Evolutionary conservation across 73 alveolate genomes (phyloP).

Genomic region (Symbiodinium natans): DNA sequence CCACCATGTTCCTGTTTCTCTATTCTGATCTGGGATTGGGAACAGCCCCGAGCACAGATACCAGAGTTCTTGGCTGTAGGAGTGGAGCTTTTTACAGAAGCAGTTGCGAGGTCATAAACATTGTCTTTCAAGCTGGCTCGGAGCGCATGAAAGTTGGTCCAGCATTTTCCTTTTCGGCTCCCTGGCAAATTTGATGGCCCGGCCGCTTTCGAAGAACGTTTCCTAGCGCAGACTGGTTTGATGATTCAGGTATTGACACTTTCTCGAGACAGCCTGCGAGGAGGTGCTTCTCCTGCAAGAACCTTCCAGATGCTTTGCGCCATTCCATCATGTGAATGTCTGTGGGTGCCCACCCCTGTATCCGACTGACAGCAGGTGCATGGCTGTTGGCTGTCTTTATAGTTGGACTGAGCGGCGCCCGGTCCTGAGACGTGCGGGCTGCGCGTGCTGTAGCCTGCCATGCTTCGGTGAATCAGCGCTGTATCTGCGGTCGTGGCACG

Average conservation of each 20-base stretch:
- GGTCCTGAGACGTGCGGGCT: not conserved
- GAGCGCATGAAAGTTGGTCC: slow-evolving; percentile 53
- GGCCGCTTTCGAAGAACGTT: too few relatives aligned
- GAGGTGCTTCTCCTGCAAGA: not conserved
- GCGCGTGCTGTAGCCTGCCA: not conserved
- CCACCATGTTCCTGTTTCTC: slow-evolving; percentile 64
- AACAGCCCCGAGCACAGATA: not conserved
- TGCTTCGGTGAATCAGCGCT: too few relatives aligned
- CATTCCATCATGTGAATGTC: too few relatives aligned
- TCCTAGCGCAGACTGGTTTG: too few relatives aligned
- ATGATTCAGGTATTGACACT: slow-evolving; percentile 48
- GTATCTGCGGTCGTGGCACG: too few relatives aligned
- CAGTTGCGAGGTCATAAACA: slow-evolving; percentile 22
- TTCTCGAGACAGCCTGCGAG: slow-evolving; percentile 64
- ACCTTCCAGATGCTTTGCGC: not conserved
- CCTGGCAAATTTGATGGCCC: not conserved
- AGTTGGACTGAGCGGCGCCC: slow-evolving; percentile 54
- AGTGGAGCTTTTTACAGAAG: not conserved
- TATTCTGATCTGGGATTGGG: slow-evolving; percentile 74
- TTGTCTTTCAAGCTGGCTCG: slow-evolving; percentile 19
- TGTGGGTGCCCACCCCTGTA: too few relatives aligned
- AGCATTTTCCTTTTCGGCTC: slow-evolving; percentile 49
- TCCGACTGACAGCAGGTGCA: too few relatives aligned
- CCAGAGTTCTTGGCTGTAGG: too few relatives aligned
- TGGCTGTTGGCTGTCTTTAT: slow-evolving; percentile 48